These are phyloP conservation scores for Alloteropsis angusta DNA, from an alignment of 202 grass and related monocot species.

Conservation along the genomic window DNA sequence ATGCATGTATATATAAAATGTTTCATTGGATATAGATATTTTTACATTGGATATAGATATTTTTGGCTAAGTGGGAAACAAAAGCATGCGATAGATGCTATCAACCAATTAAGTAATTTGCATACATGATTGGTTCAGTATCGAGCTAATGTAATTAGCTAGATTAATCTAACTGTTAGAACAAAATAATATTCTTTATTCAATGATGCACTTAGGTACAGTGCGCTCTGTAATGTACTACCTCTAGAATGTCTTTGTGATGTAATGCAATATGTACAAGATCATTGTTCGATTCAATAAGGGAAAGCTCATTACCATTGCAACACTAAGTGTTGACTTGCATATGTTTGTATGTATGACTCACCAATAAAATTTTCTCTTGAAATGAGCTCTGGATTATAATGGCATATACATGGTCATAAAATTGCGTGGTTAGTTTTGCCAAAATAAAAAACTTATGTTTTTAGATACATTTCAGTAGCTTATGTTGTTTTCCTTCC, in stretches of 20 bases:
- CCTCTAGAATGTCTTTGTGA: background rate
- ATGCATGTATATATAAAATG: no score
- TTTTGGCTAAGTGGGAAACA: background rate
- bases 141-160: background rate
- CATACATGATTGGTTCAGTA: background rate
- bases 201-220: background rate
- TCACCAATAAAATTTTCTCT: background rate
- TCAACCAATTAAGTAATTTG: background rate
- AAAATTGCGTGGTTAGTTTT: no score
- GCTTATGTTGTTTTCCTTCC: no score
- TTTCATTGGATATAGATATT: no score
- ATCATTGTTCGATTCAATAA: background rate
- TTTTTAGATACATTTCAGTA: no score
- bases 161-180: background rate
- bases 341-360: background rate
- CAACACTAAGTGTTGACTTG: background rate
- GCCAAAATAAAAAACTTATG: no score
- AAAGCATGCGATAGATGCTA: background rate
- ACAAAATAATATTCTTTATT: conserved; percentile 10
- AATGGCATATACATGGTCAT: no score
- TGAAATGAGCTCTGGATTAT: background rate
- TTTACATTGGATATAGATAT: no score
- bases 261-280: background rate
- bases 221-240: background rate
- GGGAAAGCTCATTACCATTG: background rate